Evolutionary conservation across 768 basidiomycete genomes (phyloP).

Genomic region (Floccularia luteovirens): DNA sequence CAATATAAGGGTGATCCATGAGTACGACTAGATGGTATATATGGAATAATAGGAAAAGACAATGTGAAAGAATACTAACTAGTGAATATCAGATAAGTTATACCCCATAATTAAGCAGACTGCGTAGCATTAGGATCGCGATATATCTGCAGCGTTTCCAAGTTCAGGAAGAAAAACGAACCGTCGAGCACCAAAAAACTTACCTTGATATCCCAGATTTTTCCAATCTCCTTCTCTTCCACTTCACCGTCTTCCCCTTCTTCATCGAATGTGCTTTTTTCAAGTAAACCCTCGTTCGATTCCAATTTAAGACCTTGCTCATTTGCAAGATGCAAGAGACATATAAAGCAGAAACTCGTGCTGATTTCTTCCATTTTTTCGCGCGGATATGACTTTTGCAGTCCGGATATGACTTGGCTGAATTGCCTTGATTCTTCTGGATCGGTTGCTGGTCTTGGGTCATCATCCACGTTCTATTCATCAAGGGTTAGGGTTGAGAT

Average conservation of each 20-base stretch:
- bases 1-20: no score
- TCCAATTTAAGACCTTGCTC: slow-evolving; percentile 90
- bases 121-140: slow-evolving; percentile 37
- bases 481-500: background rate
- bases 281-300: slow-evolving; percentile 26
- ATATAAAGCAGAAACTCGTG: slow-evolving; percentile 99
- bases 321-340: slow-evolving; percentile 91
- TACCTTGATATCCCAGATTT: slow-evolving; percentile 76
- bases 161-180: background rate
- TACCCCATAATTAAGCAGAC: slow-evolving; percentile 17
- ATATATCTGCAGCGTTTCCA: slow-evolving; percentile 33
- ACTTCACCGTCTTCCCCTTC: slow-evolving; percentile 15
- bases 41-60: no score
- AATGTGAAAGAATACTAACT: no score
- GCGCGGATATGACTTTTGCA: slow-evolving; percentile 76
- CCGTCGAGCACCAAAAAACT: slow-evolving; percentile 7
- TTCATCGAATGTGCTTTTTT: slow-evolving; percentile 29
- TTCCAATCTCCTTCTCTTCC: slow-evolving; percentile 43
- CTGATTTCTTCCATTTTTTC: slow-evolving; percentile 99
- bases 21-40: no score
- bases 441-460: slow-evolving; percentile 40
- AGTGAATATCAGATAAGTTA: background rate
- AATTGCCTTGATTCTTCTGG: slow-evolving; percentile 64
- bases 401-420: slow-evolving; percentile 72
- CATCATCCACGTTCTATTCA: slow-evolving; percentile 45